Base-by-base conservation (phyloP, 768 basidiomycete species). In the Lyophyllum shimeji region DNA sequence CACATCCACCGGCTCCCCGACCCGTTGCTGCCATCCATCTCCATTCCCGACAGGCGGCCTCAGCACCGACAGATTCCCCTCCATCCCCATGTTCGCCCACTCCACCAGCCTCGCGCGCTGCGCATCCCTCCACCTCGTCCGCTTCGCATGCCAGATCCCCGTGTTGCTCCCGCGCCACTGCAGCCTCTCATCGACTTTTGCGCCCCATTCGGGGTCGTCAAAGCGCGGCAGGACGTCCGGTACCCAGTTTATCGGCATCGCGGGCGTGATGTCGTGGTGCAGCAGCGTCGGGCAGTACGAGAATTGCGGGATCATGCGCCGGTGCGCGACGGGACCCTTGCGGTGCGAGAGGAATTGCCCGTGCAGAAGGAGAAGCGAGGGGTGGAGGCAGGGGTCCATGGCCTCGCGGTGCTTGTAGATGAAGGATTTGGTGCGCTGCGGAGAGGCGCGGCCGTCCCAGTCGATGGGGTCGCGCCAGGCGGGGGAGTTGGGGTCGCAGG, bases 111-210 rank as follows among this genome's bases (percentile, higher is more conserved):
- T 62, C 0, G 68, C 64, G 6, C 84, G 67, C 43, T 86, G 85
- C 20, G 73, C 60, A 20, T 73, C 60, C 58, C 60, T 60, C 85
- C 85, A 86, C 34, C 72, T 61, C 34, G 69, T 67, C 7, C 66
- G 55, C 2, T 62, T 56, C 2, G 66, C 67, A 50, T 80, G 80
- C 66, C 69, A 75, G 1, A 83, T 86, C 23, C 89, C 89, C 3
- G 88, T 90, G 24, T 84, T 89, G 25, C 81, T 80, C 3, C 90
- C 90, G 21, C 90, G 72, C 90, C 90, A 92, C 50, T 82, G 75
- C 45, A 90, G 54, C 27, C 80, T 64, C 53, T 82, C 79, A 60
- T 87, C 80, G 1, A 64, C 55, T 69, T 85, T 87, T 49, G 78
- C 72, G 1, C 80, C 77, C 85, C 88, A 92, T 0, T 74, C 74